Base-by-base conservation (phyloP, 768 basidiomycete species). In the Chalciporus piperatus region DNA sequence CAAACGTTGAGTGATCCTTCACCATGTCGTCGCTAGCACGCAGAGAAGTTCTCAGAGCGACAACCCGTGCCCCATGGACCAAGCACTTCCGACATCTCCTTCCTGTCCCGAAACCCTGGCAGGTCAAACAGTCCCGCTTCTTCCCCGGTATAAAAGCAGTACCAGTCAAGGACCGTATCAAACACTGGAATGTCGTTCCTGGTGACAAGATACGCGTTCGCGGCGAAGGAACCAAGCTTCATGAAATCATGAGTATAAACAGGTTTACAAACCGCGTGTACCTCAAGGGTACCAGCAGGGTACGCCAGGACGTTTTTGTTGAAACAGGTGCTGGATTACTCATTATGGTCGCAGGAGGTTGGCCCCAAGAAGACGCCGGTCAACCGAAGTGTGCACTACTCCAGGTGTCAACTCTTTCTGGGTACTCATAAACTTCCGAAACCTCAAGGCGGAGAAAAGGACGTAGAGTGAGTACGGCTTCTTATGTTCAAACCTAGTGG, bases 151-250 rank as follows among this genome's bases (percentile, higher is more conserved):
- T 72, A 48, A 87, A 87, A 64, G 78, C 79, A 37, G 82, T 80
- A 41, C 75, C 78, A 12, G 77, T 80, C 11, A 75, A 76, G 51
- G 85, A 90, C 60, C 77, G 91, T 42, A 87, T 93, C 47, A 87
- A 89, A 66, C 82, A 81, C 63, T 93, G 91, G 91, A 93, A 92
- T 63, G 79, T 93, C 54, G 85, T 90, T 30, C 89, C 92, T 6
- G 91, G 91, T 7, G 91, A 93, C 72, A 80, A 78, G 48, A 81
- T 93, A 61, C 80, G 85, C 45, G 56, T 91, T 49, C 77, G 81
- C 7, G 86, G 87, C 22, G 85, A 89, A 66, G 73, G 75, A 54
- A 74, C 75, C 23, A 79, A 76, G 14, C 60, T 91, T 30, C 81
- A 82, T 41, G 85, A 91, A 63, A 89, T 93, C 32, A 69, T 82